Percentiles rank a stretch among this genome's conserved stretches.
These are phyloP conservation scores for Suillus hirtellus DNA, from an alignment of 768 basidiomycete genomes.

Conservation along the genomic window DNA sequence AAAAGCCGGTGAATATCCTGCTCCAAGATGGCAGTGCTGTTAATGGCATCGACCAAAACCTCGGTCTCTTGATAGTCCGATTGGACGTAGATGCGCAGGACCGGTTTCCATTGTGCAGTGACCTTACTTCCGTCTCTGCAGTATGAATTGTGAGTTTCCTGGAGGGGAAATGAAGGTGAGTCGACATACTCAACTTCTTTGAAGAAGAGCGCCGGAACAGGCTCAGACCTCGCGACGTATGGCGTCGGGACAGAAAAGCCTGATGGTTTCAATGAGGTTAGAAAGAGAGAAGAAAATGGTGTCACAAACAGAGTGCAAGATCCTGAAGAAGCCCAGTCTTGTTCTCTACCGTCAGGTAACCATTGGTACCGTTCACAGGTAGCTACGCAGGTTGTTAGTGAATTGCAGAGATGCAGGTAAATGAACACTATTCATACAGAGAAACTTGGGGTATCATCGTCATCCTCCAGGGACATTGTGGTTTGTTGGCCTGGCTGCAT, in stretches of 20 bases:
- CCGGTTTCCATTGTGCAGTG: not conserved
- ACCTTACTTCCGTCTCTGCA: not conserved
- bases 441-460: not conserved
- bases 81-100: slow-evolving; percentile 1
- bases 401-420: not conserved
- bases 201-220: not conserved
- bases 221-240: too few relatives aligned
- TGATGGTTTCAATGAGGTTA: not conserved
- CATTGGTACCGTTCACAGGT: not conserved
- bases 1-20: not conserved
- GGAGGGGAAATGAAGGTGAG: not conserved
- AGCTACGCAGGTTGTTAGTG: not conserved
- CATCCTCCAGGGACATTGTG: not conserved
- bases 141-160: not conserved
- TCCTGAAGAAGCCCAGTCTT: not conserved
- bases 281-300: not conserved
- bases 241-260: not conserved
- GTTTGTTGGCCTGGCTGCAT: not conserved
- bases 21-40: not conserved
- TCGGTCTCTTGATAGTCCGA: slow-evolving; percentile 4
- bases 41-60: not conserved
- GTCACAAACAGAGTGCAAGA: not conserved
- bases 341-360: not conserved
- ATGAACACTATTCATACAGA: not conserved
- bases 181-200: slow-evolving; percentile 4